A percentile compares a stretch with the other conserved stretches of the same genome.
Evolutionary conservation across 176 grass and related monocot genomes (phyloP).

Genomic region (Aegilops sharonensis): DNA sequence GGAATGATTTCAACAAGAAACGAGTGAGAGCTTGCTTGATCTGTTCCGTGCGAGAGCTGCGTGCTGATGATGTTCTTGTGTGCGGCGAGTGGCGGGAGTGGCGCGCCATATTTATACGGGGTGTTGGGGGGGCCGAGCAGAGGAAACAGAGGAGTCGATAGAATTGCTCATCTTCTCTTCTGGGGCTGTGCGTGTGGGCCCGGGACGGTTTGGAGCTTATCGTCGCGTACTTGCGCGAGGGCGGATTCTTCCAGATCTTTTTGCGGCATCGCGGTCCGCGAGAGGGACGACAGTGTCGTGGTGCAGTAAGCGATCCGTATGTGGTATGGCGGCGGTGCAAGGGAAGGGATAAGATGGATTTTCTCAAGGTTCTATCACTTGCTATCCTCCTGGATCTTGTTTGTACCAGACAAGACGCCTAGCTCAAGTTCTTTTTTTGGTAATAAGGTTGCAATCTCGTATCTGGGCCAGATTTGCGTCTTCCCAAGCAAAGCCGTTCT

Average conservation of each 20-base stretch:
- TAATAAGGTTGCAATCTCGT: too few species aligned
- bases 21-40: background rate
- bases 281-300: background rate
- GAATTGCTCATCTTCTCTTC: background rate
- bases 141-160: background rate
- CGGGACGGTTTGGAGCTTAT: background rate
- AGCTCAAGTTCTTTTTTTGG: too few species aligned
- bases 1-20: background rate
- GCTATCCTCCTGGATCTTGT: background rate
- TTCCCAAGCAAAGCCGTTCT: too few species aligned
- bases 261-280: background rate
- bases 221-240: background rate
- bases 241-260: background rate
- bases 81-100: conserved; percentile 18
- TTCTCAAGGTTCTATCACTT: background rate
- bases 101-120: conserved; percentile 24
- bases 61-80: background rate
- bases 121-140: background rate
- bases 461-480: too few species aligned
- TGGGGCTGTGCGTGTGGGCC: background rate
- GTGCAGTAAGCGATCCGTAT: background rate
- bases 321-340: background rate
- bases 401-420: background rate
- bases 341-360: background rate
- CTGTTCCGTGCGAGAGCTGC: background rate